Conservation (phyloP, 2,329 filamentous ascomycete species). For the Neopestalotiopsis sp. region DNA sequence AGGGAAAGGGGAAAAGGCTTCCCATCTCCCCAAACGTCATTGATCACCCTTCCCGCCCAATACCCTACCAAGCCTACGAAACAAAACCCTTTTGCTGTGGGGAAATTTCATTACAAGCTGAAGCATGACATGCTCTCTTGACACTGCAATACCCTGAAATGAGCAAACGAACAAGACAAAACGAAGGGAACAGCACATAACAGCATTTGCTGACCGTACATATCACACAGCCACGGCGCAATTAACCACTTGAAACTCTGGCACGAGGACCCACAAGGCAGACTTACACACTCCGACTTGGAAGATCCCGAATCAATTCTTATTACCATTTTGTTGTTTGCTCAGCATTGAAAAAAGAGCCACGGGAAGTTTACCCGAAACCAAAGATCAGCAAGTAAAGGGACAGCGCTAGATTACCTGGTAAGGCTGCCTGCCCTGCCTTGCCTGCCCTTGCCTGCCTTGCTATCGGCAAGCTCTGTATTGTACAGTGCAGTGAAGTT, state of each 20-base stretch:
- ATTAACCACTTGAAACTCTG: background rate
- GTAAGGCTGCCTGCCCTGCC: background rate
- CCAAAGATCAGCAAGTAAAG: background rate
- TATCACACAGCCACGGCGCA: background rate
- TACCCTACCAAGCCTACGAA: background rate
- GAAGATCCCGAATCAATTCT: no score
- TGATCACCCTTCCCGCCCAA: no score
- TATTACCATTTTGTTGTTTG: no score
- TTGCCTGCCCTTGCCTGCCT: background rate
- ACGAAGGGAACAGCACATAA: background rate
- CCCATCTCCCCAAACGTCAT: background rate
- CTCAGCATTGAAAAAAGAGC: background rate
- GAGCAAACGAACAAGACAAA: background rate
- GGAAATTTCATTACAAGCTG: background rate
- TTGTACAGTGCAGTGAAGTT: no score
- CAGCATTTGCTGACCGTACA: background rate
- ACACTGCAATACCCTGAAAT: background rate
- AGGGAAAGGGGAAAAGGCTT: background rate
- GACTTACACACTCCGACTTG: background rate
- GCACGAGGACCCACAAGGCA: background rate
- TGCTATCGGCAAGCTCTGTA: background rate
- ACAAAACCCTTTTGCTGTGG: background rate
- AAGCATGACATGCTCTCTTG: background rate
- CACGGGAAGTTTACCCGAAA: background rate
- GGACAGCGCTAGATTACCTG: background rate